A percentile compares a stretch with the other conserved stretches of the same genome.
Conservation (phyloP, 1,284 basidiomycete species). For the Cystobasidium sp. region DNA sequence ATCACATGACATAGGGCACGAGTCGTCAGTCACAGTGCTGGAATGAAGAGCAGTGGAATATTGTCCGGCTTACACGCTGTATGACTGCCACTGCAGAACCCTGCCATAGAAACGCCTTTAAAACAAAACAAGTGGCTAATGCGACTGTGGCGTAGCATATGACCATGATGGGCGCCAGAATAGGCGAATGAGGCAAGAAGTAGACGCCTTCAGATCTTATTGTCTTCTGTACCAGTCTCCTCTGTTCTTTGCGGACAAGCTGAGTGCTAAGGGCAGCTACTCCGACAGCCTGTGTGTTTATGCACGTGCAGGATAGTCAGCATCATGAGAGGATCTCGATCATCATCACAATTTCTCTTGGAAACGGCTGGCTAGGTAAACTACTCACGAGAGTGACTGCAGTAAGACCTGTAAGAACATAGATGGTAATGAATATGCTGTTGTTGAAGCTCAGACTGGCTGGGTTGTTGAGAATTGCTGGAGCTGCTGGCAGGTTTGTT, state of each 20-base stretch:
- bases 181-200: conserved; percentile 35
- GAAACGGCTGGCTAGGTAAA: no score
- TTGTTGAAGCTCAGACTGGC: conserved; percentile 3
- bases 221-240: conserved; percentile 32
- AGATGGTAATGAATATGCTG: conserved; percentile 1
- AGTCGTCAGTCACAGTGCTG: no score
- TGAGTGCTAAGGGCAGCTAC: conserved; percentile 22
- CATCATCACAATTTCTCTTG: no score
- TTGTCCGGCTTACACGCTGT: conserved; percentile 23
- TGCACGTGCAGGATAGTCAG: background rate
- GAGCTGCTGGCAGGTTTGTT: background rate
- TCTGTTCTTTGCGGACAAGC: conserved; percentile 37
- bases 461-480: background rate
- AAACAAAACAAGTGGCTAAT: conserved; percentile 9
- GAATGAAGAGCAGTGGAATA: no score
- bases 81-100: conserved; percentile 13
- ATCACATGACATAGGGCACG: no score
- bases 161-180: conserved; percentile 39
- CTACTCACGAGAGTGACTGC: conserved; percentile 9
- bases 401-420: conserved; percentile 18
- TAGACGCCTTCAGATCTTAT: conserved; percentile 19
- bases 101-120: conserved; percentile 17
- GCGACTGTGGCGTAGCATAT: conserved; percentile 24
- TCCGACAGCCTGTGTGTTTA: conserved; percentile 16
- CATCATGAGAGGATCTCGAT: no score